A percentile compares a stretch with the other conserved stretches of the same genome.
These are phyloP conservation scores for Zelopaecilomyces penicillatus DNA, from an alignment of 2,329 filamentous ascomycete species.

Conservation along the genomic window DNA sequence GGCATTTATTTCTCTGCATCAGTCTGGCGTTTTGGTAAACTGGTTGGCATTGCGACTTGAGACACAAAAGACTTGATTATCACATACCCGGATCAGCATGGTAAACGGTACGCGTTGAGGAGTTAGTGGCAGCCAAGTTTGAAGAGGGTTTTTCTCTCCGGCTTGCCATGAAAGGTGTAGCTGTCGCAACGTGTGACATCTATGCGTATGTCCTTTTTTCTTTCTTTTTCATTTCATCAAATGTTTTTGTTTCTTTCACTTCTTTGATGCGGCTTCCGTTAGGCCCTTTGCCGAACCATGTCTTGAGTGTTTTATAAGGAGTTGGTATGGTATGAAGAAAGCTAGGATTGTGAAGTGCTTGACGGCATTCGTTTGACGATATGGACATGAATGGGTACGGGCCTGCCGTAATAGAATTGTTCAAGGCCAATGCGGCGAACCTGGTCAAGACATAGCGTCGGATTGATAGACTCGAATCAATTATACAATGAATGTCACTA, in stretches of 20 bases:
- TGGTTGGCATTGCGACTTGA: slow-evolving; percentile 13
- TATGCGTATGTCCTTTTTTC: slow-evolving; percentile 1
- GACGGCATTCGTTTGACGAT: slow-evolving; percentile 1
- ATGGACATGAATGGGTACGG: slow-evolving; percentile 7
- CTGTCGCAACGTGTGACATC: slow-evolving; percentile 2
- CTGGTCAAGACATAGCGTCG: too few species aligned
- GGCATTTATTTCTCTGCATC: slow-evolving; percentile 17
- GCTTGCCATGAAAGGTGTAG: slow-evolving; percentile 4
- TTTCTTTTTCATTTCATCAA: background rate
- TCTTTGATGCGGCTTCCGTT: background rate
- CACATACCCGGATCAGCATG: slow-evolving; percentile 21
- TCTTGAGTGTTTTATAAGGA: slow-evolving; percentile 1
- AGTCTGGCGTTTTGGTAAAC: slow-evolving; percentile 16
- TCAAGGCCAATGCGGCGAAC: too few species aligned
- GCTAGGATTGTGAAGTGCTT: background rate
- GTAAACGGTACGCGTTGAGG: slow-evolving; percentile 13
- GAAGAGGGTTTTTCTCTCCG: slow-evolving; percentile 2
- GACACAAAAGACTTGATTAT: slow-evolving; percentile 13
- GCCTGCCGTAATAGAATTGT: background rate
- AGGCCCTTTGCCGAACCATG: too few species aligned
- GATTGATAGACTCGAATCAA: too few species aligned
- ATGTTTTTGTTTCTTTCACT: background rate
- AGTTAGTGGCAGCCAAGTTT: slow-evolving; percentile 12
- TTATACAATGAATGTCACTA: too few species aligned
- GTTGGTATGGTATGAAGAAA: background rate